Percentiles rank a stretch among this genome's conserved stretches.
These are phyloP conservation scores for Rhodotorula babjevae DNA, from an alignment of 768 basidiomycete genomes.

Conservation along the genomic window DNA sequence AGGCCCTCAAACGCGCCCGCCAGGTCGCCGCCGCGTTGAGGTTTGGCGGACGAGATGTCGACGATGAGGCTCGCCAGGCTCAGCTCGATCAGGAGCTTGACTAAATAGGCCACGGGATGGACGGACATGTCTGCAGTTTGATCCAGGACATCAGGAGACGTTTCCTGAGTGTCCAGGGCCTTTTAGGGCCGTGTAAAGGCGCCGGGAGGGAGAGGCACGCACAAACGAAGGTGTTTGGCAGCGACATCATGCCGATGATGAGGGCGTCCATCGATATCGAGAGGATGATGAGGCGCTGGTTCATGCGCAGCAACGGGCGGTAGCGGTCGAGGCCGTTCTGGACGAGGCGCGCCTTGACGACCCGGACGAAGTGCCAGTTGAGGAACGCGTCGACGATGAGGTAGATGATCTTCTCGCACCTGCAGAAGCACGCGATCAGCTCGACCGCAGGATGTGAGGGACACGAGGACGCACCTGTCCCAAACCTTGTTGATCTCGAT, in stretches of 20 bases:
- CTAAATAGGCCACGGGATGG: constrained; percentile 8
- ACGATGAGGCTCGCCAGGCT: constrained; percentile 17
- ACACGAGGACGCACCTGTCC: not conserved
- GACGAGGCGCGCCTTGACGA: constrained; percentile 17
- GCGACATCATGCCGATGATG: constrained; percentile 5
- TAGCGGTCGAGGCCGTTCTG: constrained; percentile 13
- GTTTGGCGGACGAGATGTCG: constrained; percentile 20
- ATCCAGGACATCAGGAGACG: not conserved
- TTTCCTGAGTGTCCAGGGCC: too few species aligned
- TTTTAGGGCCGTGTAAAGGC: not conserved
- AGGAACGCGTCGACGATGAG: constrained; percentile 18
- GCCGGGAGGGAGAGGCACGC: not conserved
- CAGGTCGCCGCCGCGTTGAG: not conserved
- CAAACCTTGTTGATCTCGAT: not conserved
- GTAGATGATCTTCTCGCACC: constrained; percentile 8
- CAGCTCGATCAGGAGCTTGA: constrained; percentile 25
- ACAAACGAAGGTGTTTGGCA: not conserved
- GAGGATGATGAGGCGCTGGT: constrained; percentile 11
- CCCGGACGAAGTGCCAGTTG: constrained; percentile 14
- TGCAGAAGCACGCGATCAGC: too few species aligned
- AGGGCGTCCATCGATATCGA: constrained; percentile 2
- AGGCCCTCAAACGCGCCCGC: constrained; percentile 3
- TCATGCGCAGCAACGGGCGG: constrained; percentile 12
- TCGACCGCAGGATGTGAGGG: too few species aligned
- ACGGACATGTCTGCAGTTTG: not conserved